A percentile compares a stretch with the other conserved stretches of the same genome.
Evolutionary conservation across 208 protist species (phyloP).

Genomic region (Leishmania major): DNA sequence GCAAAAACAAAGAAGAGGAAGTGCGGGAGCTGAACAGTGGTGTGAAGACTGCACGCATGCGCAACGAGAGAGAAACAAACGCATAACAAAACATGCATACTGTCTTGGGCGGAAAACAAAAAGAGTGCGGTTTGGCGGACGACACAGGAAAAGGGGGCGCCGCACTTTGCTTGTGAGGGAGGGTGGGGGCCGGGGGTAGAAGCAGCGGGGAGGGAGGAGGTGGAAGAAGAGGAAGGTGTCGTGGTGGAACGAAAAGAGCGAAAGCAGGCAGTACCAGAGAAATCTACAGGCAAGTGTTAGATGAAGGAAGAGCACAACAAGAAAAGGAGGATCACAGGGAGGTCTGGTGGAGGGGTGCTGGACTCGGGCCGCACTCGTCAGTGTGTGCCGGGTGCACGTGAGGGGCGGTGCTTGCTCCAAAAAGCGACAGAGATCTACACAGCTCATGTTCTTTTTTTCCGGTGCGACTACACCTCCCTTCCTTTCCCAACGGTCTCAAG

Average conservation of each 20-base stretch:
- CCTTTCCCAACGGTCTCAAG: neutral
- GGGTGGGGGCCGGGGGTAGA: neutral
- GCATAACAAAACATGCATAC: neutral
- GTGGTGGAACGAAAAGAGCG: neutral
- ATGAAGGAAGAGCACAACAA: slow-evolving; percentile 3
- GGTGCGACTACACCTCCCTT: neutral
- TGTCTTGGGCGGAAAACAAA: neutral
- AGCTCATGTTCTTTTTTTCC: neutral
- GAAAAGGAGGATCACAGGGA: slow-evolving; percentile 1
- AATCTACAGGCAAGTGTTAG: neutral
- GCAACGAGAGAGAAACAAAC: neutral
- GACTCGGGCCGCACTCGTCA: neutral
- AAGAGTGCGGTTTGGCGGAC: no score
- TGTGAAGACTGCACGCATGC: neutral
- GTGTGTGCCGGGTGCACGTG: neutral
- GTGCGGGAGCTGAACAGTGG: neutral
- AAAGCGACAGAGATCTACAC: neutral
- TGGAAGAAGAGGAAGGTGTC: neutral
- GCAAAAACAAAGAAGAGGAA: no score
- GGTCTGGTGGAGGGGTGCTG: neutral
- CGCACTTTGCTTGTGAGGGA: neutral
- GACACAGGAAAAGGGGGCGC: neutral
- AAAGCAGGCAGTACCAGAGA: neutral
- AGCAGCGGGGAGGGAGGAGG: neutral
- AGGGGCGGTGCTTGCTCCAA: neutral